phyloP scores from a whole-genome alignment of 228 moss, liverwort and hornwort species.

The Sphagnum magellanicum region DNA sequence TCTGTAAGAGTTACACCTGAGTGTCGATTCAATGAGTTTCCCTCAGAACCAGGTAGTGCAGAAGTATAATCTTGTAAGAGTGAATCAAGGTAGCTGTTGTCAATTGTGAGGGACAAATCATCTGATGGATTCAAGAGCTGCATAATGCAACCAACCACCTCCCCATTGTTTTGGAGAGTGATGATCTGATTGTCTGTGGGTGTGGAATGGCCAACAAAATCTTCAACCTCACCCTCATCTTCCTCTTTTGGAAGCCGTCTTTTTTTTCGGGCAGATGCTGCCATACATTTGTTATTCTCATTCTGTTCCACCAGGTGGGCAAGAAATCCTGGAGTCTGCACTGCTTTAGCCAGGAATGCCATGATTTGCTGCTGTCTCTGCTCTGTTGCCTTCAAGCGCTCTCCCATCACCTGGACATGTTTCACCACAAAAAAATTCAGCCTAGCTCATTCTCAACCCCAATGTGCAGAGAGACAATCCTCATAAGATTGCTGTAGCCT shows the following conservation, averaged over 20 bases:
- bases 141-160: conserved; percentile 35
- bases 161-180: conserved; percentile 49
- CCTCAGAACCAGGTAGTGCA: conserved; percentile 32
- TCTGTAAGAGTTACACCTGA: conserved; percentile 87
- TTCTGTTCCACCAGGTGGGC: conserved; percentile 84
- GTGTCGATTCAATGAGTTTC: conserved; percentile 35
- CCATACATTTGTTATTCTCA: conserved; percentile 71
- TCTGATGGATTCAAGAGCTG: conserved; percentile 51
- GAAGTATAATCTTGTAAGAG: conserved; percentile 67
- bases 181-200: conserved; percentile 60
- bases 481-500: too few species aligned
- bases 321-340: conserved; percentile 93
- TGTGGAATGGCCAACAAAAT: conserved; percentile 23
- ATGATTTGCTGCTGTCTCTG: conserved; percentile 96
- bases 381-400: conserved; percentile 77
- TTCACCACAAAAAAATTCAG: too few species aligned
- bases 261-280: conserved; percentile 70
- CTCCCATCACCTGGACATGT: conserved; percentile 51
- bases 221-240: conserved; percentile 33
- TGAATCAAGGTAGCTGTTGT: conserved; percentile 57
- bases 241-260: conserved; percentile 71
- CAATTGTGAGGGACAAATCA: conserved; percentile 43
- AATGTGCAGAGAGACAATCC: too few species aligned
- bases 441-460: too few species aligned
- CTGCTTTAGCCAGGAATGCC: conserved; percentile 91